Conservation (phyloP, 164 flowering plant genomes). For the Pachysandra terminalis region DNA sequence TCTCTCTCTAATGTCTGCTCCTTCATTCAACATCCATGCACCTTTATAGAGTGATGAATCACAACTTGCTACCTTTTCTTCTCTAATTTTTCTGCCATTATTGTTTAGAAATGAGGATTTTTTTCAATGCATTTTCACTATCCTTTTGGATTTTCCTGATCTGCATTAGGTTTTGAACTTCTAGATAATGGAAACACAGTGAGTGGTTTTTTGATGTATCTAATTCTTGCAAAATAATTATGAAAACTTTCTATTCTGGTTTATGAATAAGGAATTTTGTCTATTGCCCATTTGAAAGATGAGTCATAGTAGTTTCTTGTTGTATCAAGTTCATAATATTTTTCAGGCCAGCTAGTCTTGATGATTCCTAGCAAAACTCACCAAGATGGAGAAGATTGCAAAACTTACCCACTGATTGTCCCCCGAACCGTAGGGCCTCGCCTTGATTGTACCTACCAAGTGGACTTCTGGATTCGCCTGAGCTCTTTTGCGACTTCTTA, state of each 20-base stretch:
- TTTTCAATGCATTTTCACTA: background rate
- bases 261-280: background rate
- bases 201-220: constrained; percentile 3
- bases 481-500: background rate
- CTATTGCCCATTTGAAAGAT: background rate
- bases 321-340: too few species aligned
- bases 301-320: too few species aligned
- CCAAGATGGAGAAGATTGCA: too few species aligned
- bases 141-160: background rate
- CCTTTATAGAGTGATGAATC: constrained; percentile 27
- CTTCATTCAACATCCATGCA: constrained; percentile 39
- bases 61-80: too few species aligned
- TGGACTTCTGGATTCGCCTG: background rate
- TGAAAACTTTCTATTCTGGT: background rate
- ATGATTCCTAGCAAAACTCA: too few species aligned
- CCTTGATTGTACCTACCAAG: too few species aligned
- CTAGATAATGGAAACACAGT: too few species aligned
- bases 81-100: background rate
- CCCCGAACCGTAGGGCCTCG: too few species aligned
- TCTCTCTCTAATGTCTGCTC: constrained; percentile 71
- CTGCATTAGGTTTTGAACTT: background rate
- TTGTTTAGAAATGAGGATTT: background rate
- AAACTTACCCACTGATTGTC: too few species aligned
- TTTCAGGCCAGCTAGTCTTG: too few species aligned
- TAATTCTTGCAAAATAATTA: constrained; percentile 1